Evolutionary conservation across 2,329 filamentous ascomycete species (phyloP).

Genomic region (Sordariomycetes sp.): DNA sequence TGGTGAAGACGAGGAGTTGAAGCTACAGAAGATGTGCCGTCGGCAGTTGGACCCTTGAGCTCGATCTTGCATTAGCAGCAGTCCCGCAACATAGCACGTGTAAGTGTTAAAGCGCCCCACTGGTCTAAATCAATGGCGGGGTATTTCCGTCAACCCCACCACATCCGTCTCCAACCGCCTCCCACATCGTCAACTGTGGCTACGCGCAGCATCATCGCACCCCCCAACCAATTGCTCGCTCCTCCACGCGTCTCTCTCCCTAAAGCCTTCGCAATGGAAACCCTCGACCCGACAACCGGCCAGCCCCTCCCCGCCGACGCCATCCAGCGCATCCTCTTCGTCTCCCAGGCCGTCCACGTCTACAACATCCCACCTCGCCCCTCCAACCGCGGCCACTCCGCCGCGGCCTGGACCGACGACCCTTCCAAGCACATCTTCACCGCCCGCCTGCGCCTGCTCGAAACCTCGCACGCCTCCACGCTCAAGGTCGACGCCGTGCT

Average conservation of each 20-base stretch:
- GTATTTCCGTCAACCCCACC: too few relatives aligned
- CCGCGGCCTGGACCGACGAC: constrained; percentile 66
- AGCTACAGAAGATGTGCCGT: too few relatives aligned
- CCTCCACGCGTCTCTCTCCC: neutral
- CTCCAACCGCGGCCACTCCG: constrained; percentile 70
- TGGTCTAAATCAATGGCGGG: too few relatives aligned
- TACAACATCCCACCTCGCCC: constrained; percentile 79
- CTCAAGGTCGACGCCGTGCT: constrained; percentile 70
- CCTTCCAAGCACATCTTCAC: constrained; percentile 75
- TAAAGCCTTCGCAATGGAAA: constrained; percentile 38
- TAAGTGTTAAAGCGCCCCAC: too few relatives aligned
- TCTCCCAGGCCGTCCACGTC: constrained; percentile 67
- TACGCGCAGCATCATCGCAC: too few relatives aligned
- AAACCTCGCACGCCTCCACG: constrained; percentile 46
- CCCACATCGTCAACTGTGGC: too few relatives aligned
- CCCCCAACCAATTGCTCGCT: too few relatives aligned
- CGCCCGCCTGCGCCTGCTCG: constrained; percentile 68
- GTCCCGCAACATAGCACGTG: too few relatives aligned
- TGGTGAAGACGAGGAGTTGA: too few relatives aligned
- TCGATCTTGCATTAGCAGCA: too few relatives aligned
- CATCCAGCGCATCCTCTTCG: constrained; percentile 78
- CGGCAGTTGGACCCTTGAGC: too few relatives aligned
- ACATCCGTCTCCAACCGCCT: too few relatives aligned
- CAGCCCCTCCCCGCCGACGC: constrained; percentile 60
- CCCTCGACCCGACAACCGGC: constrained; percentile 64